Evolutionary conservation across 2,329 filamentous ascomycete genomes (phyloP).

Genomic region (Harringtonia aguacate): DNA sequence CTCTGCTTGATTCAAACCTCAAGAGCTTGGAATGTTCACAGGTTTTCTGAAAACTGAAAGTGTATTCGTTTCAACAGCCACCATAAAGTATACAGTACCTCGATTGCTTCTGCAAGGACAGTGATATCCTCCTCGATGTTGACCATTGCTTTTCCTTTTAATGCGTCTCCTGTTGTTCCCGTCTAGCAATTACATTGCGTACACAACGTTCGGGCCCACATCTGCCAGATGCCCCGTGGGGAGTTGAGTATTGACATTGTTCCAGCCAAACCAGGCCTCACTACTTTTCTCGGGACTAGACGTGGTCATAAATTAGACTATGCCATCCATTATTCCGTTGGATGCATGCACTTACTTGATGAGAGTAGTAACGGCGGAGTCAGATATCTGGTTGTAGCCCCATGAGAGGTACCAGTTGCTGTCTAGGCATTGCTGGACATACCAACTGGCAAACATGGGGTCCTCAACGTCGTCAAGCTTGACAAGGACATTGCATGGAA

Average conservation of each 20-base stretch:
- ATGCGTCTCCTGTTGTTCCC: no score
- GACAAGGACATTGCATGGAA: conserved; percentile 11
- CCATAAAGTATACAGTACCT: no score
- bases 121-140: not conserved
- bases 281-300: conserved; percentile 7
- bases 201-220: conserved; percentile 8
- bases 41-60: no score
- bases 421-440: conserved; percentile 13
- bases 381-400: conserved; percentile 19
- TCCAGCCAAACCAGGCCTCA: conserved; percentile 14
- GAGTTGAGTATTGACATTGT: conserved; percentile 9
- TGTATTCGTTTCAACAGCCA: no score
- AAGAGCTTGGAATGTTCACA: no score
- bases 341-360: conserved; percentile 21
- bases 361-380: conserved; percentile 20
- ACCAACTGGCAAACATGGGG: conserved; percentile 16
- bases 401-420: conserved; percentile 20
- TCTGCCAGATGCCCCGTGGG: conserved; percentile 2
- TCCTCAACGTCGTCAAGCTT: conserved; percentile 7
- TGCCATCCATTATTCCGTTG: not conserved
- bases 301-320: not conserved
- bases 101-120: no score
- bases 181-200: conserved; percentile 7
- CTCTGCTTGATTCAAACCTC: no score
- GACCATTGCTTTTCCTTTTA: not conserved